Percentiles rank a stretch among this genome's conserved stretches.
Conservation (phyloP, 371 early-diverging fungal genomes). For the Conidiobolus incongruus region DNA sequence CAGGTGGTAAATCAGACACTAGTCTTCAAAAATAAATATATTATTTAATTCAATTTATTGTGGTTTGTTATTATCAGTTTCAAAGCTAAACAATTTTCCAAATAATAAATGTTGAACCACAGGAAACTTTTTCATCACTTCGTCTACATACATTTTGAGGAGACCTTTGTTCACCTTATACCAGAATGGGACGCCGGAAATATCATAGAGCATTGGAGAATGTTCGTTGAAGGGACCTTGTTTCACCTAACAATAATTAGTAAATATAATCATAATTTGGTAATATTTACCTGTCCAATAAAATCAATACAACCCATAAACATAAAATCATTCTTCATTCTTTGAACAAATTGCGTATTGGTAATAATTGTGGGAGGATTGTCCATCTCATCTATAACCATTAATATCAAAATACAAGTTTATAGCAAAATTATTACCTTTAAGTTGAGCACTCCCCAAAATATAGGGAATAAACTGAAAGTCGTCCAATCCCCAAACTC, state of each 20-base stretch:
- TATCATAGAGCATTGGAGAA: slow-evolving; percentile 88
- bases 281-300: slow-evolving; percentile 31
- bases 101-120: slow-evolving; percentile 96
- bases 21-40: too few relatives aligned
- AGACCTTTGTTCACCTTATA: slow-evolving; percentile 81
- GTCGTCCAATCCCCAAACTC: slow-evolving; percentile 98
- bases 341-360: slow-evolving; percentile 33
- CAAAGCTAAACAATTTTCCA: slow-evolving; percentile 38
- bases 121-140: slow-evolving; percentile 86
- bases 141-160: slow-evolving; percentile 90
- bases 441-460: slow-evolving; percentile 80
- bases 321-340: slow-evolving; percentile 52
- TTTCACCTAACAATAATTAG: slow-evolving; percentile 18
- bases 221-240: slow-evolving; percentile 50
- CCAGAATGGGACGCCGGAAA: slow-evolving; percentile 72
- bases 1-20: slow-evolving; percentile 73
- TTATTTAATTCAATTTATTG: not conserved
- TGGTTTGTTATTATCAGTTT: slow-evolving; percentile 1
- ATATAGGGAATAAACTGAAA: slow-evolving; percentile 93
- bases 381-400: slow-evolving; percentile 19
- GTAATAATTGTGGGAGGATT: slow-evolving; percentile 52
- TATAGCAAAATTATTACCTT: slow-evolving; percentile 11
- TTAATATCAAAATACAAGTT: not conserved
- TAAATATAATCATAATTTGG: not conserved
- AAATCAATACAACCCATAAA: slow-evolving; percentile 71